Conservation (phyloP, 352 stramenopile species). For the Saprolegnia diclina region DNA sequence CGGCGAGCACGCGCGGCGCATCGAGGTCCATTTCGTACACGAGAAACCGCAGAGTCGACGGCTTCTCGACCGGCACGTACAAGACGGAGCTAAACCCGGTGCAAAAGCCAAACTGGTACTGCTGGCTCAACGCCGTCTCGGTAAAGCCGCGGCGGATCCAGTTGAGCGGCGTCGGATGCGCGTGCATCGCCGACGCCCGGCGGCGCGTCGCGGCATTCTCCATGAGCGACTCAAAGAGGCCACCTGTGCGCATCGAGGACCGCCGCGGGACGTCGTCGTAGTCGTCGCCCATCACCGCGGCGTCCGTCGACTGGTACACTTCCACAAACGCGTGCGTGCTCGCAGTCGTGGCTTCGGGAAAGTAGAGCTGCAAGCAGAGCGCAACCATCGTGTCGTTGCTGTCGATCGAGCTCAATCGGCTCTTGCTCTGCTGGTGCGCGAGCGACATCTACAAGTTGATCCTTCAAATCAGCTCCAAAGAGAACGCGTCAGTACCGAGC, state of each 20-base stretch:
- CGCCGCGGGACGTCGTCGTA: conserved; percentile 50
- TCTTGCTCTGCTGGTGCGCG: not conserved
- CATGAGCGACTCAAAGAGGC: conserved; percentile 61
- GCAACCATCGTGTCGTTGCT: conserved; percentile 70
- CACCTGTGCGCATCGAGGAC: conserved; percentile 59
- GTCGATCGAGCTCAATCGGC: conserved; percentile 28
- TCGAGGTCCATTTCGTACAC: conserved; percentile 56
- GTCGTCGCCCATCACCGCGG: conserved; percentile 53
- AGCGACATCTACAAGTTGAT: not conserved
- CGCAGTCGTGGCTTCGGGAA: conserved; percentile 34
- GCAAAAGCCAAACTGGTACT: conserved; percentile 35
- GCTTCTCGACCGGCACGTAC: conserved; percentile 47
- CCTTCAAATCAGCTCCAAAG: not conserved
- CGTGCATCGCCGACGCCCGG: conserved; percentile 38
- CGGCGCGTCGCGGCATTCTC: conserved; percentile 34
- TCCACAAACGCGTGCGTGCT: conserved; percentile 50
- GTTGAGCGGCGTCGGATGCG: conserved; percentile 31
- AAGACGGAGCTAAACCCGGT: conserved; percentile 74
- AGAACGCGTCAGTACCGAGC: not conserved
- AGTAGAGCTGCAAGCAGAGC: conserved; percentile 61
- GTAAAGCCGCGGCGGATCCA: conserved; percentile 73
- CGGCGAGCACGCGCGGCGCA: not conserved
- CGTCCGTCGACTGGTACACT: conserved; percentile 45
- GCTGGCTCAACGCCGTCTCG: conserved; percentile 49
- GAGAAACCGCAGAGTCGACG: conserved; percentile 66